Evolutionary conservation across 768 basidiomycete genomes (phyloP).

Genomic region (Pulveroboletus ravenelii): DNA sequence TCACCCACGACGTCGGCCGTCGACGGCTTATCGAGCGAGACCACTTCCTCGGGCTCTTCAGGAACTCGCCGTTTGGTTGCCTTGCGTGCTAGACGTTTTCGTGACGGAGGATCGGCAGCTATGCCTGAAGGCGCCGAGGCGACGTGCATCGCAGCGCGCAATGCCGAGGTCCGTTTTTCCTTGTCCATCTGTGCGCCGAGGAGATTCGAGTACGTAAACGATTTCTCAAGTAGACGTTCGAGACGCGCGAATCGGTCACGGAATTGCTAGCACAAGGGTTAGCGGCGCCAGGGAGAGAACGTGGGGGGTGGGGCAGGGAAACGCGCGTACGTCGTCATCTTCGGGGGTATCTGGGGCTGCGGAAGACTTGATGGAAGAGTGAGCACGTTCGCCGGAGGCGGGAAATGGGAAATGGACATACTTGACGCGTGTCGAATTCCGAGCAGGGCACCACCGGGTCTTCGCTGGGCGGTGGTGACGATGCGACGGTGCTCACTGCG

Average conservation of each 20-base stretch:
- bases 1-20: neutral
- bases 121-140: neutral
- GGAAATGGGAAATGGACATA: constrained; percentile 6
- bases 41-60: constrained; percentile 5
- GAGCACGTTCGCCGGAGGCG: neutral
- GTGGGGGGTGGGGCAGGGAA: no score
- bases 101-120: neutral
- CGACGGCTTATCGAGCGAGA: constrained; percentile 12
- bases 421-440: constrained; percentile 10
- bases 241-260: constrained; percentile 49
- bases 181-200: constrained; percentile 74
- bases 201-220: constrained; percentile 67
- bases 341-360: constrained; percentile 6
- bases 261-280: constrained; percentile 37
- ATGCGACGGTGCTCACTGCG: constrained; percentile 24
- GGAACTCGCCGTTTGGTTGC: constrained; percentile 9
- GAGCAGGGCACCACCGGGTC: neutral
- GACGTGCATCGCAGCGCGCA: constrained; percentile 28
- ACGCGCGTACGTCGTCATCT: constrained; percentile 19
- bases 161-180: constrained; percentile 32
- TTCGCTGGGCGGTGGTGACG: constrained; percentile 24
- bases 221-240: constrained; percentile 68
- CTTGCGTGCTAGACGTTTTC: constrained; percentile 13
- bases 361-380: constrained; percentile 11
- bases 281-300: neutral